phyloP scores from a whole-genome alignment of 805 yeast species.

The Ogataea wickerhamii region DNA sequence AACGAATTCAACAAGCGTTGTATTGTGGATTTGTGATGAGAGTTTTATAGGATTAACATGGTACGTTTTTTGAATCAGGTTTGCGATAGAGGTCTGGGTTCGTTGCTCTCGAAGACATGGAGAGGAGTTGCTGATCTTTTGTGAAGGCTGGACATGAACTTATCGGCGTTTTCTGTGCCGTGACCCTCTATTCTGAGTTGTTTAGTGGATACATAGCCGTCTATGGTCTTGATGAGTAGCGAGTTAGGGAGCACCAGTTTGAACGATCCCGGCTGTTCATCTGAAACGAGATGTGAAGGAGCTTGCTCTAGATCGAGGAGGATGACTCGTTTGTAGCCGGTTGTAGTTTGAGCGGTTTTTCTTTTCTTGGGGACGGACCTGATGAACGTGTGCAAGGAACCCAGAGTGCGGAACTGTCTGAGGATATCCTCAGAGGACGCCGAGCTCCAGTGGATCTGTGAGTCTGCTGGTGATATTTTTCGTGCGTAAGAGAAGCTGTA shows the following conservation, averaged over 20 bases:
- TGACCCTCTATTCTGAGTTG: conserved; percentile 54
- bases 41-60: neutral
- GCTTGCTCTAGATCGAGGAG: conserved; percentile 36
- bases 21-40: conserved; percentile 25
- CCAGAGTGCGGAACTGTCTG: conserved; percentile 49
- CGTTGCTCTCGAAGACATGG: neutral
- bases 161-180: conserved; percentile 40
- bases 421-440: conserved; percentile 37
- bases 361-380: conserved; percentile 33
- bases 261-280: conserved; percentile 25
- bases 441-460: conserved; percentile 46
- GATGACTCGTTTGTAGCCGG: conserved; percentile 39
- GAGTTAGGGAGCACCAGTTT: neutral
- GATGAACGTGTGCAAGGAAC: conserved; percentile 48
- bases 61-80: no score
- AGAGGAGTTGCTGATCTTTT: conserved; percentile 41
- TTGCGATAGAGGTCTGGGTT: no score
- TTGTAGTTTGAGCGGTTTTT: conserved; percentile 1
- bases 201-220: conserved; percentile 38
- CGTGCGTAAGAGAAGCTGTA: conserved; percentile 52
- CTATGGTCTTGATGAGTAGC: conserved; percentile 41
- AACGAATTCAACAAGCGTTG: conserved; percentile 62
- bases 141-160: conserved; percentile 40
- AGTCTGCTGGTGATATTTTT: conserved; percentile 44
- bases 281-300: conserved; percentile 4